Percentiles rank a stretch among this genome's conserved stretches.
Conservation (phyloP, 768 basidiomycete genomes). For the Coprinopsis sp. region DNA sequence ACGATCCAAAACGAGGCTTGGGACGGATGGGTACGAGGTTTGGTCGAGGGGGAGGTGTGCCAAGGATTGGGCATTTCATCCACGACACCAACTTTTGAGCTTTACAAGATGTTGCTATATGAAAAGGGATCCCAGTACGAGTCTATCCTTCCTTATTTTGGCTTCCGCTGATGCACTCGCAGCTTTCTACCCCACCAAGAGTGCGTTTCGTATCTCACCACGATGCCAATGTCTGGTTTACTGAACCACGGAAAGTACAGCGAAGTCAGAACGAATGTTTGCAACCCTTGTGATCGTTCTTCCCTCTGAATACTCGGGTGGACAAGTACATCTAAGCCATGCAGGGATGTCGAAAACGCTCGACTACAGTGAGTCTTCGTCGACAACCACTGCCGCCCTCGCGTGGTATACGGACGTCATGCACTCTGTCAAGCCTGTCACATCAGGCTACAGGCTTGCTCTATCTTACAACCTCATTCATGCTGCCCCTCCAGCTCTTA, state of each 20-base stretch:
- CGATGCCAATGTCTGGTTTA: too few relatives aligned
- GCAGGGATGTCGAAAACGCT: conserved; percentile 18
- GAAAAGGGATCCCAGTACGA: conserved; percentile 47
- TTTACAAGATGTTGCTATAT: conserved; percentile 46
- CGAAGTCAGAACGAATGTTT: conserved; percentile 34
- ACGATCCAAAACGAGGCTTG: conserved; percentile 34
- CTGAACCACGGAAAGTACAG: too few relatives aligned
- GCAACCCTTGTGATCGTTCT: conserved; percentile 37
- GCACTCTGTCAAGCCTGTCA: conserved; percentile 36
- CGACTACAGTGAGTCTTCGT: conserved; percentile 20
- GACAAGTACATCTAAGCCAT: conserved; percentile 29
- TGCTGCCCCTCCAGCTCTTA: too few relatives aligned
- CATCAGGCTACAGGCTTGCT: conserved; percentile 34
- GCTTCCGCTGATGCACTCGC: conserved; percentile 2
- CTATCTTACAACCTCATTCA: conserved; percentile 37
- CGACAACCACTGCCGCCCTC: conserved; percentile 24
- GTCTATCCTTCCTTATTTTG: conserved; percentile 15
- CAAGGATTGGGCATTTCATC: conserved; percentile 31
- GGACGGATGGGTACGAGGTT: conserved; percentile 19
- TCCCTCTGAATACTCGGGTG: conserved; percentile 35
- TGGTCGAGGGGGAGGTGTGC: too few relatives aligned
- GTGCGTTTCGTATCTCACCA: too few relatives aligned
- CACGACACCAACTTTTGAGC: conserved; percentile 30
- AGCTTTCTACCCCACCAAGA: conserved; percentile 47
- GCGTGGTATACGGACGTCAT: conserved; percentile 39